These are phyloP conservation scores for Entomortierella parvispora DNA, from an alignment of 192 early-diverging fungal genomes.

Conservation along the genomic window DNA sequence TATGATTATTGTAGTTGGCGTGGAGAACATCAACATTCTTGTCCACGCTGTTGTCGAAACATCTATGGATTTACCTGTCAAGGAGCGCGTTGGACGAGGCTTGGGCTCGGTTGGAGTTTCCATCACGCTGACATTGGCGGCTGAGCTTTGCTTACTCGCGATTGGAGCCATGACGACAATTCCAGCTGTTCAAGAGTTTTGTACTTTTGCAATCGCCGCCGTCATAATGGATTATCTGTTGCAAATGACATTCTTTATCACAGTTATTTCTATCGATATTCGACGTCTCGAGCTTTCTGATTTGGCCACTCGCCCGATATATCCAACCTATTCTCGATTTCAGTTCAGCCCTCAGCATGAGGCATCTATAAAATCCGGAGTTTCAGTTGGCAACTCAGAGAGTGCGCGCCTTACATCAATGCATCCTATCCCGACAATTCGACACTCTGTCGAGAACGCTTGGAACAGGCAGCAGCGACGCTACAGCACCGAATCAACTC, in stretches of 20 bases:
- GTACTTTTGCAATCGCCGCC: conserved; percentile 71
- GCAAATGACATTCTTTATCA: conserved; percentile 83
- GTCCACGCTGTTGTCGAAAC: conserved; percentile 78
- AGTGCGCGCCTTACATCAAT: not conserved
- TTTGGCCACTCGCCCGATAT: conserved; percentile 19
- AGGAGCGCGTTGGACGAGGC: conserved; percentile 74
- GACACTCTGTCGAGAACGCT: not conserved
- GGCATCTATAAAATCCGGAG: not conserved
- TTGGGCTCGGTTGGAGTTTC: conserved; percentile 73
- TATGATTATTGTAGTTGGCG: conserved; percentile 73
- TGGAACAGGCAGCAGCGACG: conserved; percentile 11
- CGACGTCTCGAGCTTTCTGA: conserved; percentile 69
- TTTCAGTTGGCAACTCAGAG: not conserved
- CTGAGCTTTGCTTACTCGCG: conserved; percentile 66
- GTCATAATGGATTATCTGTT: conserved; percentile 82
- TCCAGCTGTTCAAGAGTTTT: conserved; percentile 79
- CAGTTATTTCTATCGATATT: conserved; percentile 85
- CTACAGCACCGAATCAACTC: conserved; percentile 8
- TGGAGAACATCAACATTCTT: conserved; percentile 81
- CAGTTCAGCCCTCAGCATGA: conserved; percentile 31
- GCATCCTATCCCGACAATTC: not conserved
- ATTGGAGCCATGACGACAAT: conserved; percentile 67
- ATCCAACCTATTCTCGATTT: conserved; percentile 17
- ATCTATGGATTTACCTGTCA: conserved; percentile 76
- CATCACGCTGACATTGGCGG: conserved; percentile 66